Percentiles rank a stretch among this genome's conserved stretches.
These are phyloP conservation scores for Parasitella parasitica DNA, from an alignment of 371 early-diverging fungal genomes.

Conservation along the genomic window DNA sequence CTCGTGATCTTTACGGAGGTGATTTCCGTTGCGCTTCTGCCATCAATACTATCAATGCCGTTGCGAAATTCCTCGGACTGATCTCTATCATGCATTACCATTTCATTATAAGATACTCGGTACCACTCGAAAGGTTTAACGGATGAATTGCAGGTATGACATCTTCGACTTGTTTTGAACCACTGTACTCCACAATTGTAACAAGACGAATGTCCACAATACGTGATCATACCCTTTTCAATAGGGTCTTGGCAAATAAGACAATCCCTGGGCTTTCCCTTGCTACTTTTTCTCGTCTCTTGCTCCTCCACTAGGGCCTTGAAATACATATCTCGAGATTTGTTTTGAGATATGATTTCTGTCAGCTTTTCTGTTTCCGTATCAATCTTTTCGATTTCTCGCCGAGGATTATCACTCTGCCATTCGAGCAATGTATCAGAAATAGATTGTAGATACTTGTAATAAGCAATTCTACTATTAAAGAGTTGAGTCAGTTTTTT, in stretches of 20 bases:
- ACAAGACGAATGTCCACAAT: conserved; percentile 48
- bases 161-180: conserved; percentile 26
- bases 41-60: neutral
- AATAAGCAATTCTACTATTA: conserved; percentile 58
- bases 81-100: conserved; percentile 1
- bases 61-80: neutral
- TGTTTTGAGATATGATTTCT: conserved; percentile 26
- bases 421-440: conserved; percentile 47
- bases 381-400: conserved; percentile 25
- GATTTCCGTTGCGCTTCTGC: neutral
- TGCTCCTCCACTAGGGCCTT: conserved; percentile 32
- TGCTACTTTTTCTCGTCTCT: conserved; percentile 8
- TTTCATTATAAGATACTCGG: conserved; percentile 15
- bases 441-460: conserved; percentile 53
- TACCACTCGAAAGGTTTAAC: conserved; percentile 30
- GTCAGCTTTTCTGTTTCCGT: conserved; percentile 24
- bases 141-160: conserved; percentile 35
- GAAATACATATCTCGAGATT: conserved; percentile 43
- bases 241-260: conserved; percentile 56
- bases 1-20: neutral
- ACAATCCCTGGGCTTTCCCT: conserved; percentile 37
- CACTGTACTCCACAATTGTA: conserved; percentile 28
- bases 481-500: conserved; percentile 30
- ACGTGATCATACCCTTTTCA: conserved; percentile 57
- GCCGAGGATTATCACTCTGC: conserved; percentile 24